Conservation (phyloP, 257 asterid species). For the Eustoma russellianum region DNA sequence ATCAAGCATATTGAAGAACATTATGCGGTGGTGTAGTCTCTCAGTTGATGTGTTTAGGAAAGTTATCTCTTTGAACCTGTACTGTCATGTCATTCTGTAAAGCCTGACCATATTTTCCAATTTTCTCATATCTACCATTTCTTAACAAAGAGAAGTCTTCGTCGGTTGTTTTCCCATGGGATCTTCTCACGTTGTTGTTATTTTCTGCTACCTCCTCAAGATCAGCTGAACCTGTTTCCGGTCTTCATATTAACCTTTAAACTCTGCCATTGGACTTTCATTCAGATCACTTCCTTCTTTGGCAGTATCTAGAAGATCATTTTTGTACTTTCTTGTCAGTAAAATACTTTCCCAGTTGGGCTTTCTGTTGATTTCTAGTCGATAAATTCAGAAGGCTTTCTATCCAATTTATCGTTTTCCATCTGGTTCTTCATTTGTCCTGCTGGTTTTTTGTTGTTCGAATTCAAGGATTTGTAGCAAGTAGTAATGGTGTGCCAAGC, state of each 20-base stretch:
- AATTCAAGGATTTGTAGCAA: slow-evolving; percentile 28
- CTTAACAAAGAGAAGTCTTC: slow-evolving; percentile 4
- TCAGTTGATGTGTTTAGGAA: slow-evolving; percentile 45
- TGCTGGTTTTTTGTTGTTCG: slow-evolving; percentile 1
- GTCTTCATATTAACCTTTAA: slow-evolving; percentile 1
- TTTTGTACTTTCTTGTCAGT: background rate
- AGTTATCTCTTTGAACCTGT: slow-evolving; percentile 59
- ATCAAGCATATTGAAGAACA: slow-evolving; percentile 33
- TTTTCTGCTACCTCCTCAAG: slow-evolving; percentile 42
- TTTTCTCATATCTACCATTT: background rate
- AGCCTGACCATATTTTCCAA: slow-evolving; percentile 8
- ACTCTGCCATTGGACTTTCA: slow-evolving; percentile 1
- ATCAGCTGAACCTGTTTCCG: slow-evolving; percentile 16
- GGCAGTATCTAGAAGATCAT: too few species aligned
- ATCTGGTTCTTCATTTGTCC: background rate
- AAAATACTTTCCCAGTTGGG: background rate
- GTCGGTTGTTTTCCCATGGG: slow-evolving; percentile 36
- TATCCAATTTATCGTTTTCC: background rate
- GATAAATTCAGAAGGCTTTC: too few species aligned
- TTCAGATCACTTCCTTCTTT: background rate
- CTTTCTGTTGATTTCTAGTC: too few species aligned
- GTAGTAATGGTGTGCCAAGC: slow-evolving; percentile 96
- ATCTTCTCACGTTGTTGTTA: slow-evolving; percentile 43
- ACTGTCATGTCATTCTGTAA: slow-evolving; percentile 77
- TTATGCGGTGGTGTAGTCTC: slow-evolving; percentile 58